Evolutionary conservation across 2,329 filamentous ascomycete species (phyloP).

Genomic region (Neophaeococcomyces aloes): DNA sequence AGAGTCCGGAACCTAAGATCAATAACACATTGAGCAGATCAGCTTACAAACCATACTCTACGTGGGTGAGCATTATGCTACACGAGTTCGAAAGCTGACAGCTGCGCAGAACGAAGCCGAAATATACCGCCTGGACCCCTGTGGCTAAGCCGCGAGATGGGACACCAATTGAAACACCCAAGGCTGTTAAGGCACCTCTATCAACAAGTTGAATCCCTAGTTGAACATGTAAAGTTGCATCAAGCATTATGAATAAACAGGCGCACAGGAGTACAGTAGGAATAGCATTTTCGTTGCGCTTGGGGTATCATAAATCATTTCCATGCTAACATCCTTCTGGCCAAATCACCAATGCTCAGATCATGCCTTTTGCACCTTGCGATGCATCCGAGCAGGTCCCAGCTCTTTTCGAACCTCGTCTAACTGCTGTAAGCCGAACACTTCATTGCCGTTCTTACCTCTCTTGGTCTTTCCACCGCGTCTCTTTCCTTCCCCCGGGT

Average conservation of each 20-base stretch:
- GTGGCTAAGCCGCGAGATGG: conserved; percentile 25
- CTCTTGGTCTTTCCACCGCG: conserved; percentile 43
- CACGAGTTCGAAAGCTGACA: neutral
- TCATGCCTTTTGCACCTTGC: conserved; percentile 23
- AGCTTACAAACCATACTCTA: conserved; percentile 88
- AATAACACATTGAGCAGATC: conserved; percentile 66
- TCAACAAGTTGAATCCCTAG: neutral
- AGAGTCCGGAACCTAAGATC: conserved; percentile 59
- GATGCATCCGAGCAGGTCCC: conserved; percentile 59
- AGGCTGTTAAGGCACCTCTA: conserved; percentile 2
- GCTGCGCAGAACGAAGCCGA: conserved; percentile 26
- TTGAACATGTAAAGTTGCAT: conserved; percentile 2
- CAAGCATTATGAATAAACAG: neutral
- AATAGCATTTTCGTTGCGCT: neutral
- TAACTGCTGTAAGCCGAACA: conserved; percentile 74
- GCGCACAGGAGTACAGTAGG: too few species aligned
- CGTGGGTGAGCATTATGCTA: conserved; percentile 50
- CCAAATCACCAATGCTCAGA: neutral
- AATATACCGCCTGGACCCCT: conserved; percentile 27
- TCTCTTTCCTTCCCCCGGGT: conserved; percentile 29
- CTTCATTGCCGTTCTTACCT: conserved; percentile 69
- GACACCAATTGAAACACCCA: conserved; percentile 6
- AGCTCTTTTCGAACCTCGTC: conserved; percentile 77
- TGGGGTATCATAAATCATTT: conserved; percentile 4
- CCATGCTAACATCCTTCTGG: neutral